Percentiles rank a stretch among this genome's conserved stretches.
Conservation (phyloP, 2,329 filamentous ascomycete species). For the Dichotomopilus funicola region DNA sequence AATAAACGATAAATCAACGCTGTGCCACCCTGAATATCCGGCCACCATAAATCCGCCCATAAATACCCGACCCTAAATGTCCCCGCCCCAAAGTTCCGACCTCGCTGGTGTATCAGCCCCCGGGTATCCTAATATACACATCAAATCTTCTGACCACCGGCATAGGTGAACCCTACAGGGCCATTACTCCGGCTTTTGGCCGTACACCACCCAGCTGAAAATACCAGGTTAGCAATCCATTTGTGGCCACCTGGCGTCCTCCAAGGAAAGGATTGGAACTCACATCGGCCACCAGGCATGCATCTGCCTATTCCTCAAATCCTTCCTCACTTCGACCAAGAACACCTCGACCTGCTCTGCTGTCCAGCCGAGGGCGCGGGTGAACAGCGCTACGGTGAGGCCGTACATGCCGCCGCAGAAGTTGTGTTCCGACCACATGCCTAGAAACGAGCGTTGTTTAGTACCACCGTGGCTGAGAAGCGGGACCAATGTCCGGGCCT, state of each 20-base stretch:
- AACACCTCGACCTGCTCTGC: conserved; percentile 22
- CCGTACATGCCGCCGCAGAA: conserved; percentile 26
- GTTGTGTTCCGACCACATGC: conserved; percentile 27
- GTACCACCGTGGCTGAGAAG: no score
- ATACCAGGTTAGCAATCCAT: neutral
- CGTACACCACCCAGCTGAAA: conserved; percentile 6
- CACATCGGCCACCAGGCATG: conserved; percentile 19
- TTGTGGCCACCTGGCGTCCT: no score
- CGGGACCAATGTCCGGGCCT: no score
- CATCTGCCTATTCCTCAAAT: conserved; percentile 12
- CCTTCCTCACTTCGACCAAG: conserved; percentile 14
- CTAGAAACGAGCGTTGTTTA: no score
- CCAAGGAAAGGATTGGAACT: neutral
- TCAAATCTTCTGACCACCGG: neutral
- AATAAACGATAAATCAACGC: no score
- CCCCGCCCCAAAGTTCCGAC: no score
- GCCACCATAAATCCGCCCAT: no score
- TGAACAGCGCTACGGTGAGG: conserved; percentile 25
- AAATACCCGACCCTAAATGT: no score
- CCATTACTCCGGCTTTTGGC: conserved; percentile 8
- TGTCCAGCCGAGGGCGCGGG: conserved; percentile 24
- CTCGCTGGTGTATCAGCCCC: no score
- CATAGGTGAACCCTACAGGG: neutral
- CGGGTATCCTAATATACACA: neutral
- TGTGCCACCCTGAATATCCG: no score